A percentile compares a stretch with the other conserved stretches of the same genome.
Evolutionary conservation across 169 alveolate species (phyloP).

Genomic region (Plasmodium ovale): DNA sequence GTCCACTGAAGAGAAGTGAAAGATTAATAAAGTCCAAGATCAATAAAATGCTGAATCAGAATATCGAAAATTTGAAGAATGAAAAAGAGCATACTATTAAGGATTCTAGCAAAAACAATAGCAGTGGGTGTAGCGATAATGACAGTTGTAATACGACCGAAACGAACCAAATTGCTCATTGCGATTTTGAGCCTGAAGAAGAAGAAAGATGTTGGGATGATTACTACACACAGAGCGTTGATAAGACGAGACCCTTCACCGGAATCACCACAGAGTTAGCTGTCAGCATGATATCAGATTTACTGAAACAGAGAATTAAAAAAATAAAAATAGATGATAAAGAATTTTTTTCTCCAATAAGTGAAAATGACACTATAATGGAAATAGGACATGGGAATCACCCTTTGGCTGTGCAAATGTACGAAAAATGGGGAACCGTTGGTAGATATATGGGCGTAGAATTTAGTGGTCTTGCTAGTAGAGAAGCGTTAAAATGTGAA

Average conservation of each 20-base stretch:
- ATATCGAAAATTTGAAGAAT: constrained; percentile 7
- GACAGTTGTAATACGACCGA: neutral
- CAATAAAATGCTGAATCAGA: constrained; percentile 60
- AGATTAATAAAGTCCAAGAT: constrained; percentile 44
- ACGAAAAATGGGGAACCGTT: constrained; percentile 69
- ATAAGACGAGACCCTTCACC: constrained; percentile 46
- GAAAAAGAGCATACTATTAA: neutral
- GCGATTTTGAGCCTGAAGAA: constrained; percentile 61
- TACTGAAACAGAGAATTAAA: constrained; percentile 15
- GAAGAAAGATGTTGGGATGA: constrained; percentile 76
- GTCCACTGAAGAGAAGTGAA: constrained; percentile 69
- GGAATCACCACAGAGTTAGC: constrained; percentile 74
- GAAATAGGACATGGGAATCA: constrained; percentile 88
- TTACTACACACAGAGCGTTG: constrained; percentile 52
- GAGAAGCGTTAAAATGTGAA: constrained; percentile 74
- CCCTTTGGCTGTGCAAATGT: constrained; percentile 82
- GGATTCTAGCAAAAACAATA: neutral
- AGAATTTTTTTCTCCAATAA: constrained; percentile 57
- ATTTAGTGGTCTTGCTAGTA: constrained; percentile 80
- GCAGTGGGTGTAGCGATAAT: neutral
- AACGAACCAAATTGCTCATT: neutral
- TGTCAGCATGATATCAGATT: constrained; percentile 43
- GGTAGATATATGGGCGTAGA: constrained; percentile 76
- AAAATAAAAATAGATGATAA: constrained; percentile 37
- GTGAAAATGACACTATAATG: constrained; percentile 73